These are phyloP conservation scores for Sherardia arvensis DNA, from an alignment of 257 asterid species.

Conservation along the genomic window DNA sequence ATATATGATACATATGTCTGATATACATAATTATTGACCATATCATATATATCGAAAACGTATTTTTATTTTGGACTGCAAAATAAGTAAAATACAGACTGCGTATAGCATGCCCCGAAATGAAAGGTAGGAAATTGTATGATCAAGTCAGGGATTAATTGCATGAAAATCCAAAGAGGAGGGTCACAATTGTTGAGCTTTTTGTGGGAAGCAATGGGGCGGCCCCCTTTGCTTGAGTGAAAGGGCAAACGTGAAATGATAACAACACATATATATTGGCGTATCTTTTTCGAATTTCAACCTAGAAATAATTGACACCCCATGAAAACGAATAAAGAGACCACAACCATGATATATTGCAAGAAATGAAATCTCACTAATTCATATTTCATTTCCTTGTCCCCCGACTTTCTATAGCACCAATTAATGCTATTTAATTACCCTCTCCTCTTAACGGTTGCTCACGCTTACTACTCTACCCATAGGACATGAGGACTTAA, in stretches of 20 bases:
- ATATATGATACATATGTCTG: no score
- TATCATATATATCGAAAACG: no score
- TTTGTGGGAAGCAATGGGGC: slow-evolving; percentile 1
- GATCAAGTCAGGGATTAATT: background rate
- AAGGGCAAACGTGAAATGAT: slow-evolving; percentile 16
- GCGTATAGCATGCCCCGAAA: no score
- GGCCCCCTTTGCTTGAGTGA: slow-evolving; percentile 9
- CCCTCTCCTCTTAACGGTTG: no score
- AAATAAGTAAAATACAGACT: no score
- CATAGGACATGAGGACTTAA: no score
- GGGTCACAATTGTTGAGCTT: slow-evolving; percentile 14
- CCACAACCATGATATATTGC: background rate
- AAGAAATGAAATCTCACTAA: background rate
- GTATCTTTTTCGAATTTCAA: slow-evolving; percentile 10
- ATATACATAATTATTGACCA: no score
- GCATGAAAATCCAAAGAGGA: slow-evolving; percentile 6
- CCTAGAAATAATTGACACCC: background rate
- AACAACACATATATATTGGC: background rate
- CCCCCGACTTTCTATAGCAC: background rate
- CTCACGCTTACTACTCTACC: no score
- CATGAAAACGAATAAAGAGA: background rate
- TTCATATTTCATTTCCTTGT: background rate
- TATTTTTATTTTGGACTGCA: no score
- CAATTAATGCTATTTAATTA: background rate
- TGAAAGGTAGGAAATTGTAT: background rate